Conservation (phyloP, 768 basidiomycete species). For the Auricularia sp. region DNA sequence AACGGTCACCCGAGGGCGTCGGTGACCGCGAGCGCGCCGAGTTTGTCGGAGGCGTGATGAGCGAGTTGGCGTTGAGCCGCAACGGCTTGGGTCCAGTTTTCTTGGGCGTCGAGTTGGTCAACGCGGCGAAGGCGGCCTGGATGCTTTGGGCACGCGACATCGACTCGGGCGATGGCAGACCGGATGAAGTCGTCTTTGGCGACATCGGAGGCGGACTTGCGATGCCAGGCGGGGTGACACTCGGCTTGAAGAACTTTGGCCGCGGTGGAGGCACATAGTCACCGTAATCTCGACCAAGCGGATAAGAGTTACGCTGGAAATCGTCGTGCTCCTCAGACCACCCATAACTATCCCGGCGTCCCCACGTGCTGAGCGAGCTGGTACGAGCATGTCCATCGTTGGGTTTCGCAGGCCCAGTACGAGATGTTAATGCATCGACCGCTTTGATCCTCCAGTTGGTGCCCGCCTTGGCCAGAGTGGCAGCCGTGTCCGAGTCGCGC, state of each 20-base stretch:
- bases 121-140: slow-evolving; percentile 30
- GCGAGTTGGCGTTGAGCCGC: slow-evolving; percentile 43
- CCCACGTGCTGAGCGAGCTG: not conserved
- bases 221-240: not conserved
- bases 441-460: slow-evolving; percentile 68
- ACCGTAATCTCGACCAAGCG: not conserved
- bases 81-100: slow-evolving; percentile 58
- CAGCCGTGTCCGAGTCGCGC: slow-evolving; percentile 61
- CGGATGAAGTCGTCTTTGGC: not conserved
- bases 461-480: slow-evolving; percentile 60
- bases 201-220: not conserved
- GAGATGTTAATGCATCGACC: not conserved
- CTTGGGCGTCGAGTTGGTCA: slow-evolving; percentile 23
- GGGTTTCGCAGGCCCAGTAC: not conserved
- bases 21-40: not conserved
- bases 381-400: not conserved
- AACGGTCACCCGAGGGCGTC: not conserved
- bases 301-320: not conserved
- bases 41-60: slow-evolving; percentile 25
- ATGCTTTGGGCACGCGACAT: not conserved
- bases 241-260: slow-evolving; percentile 2
- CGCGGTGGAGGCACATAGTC: not conserved
- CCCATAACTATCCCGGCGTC: not conserved
- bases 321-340: not conserved
- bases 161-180: not conserved